Evolutionary conservation across 2,329 filamentous ascomycete genomes (phyloP).

Genomic region (Metarhizium robertsii): DNA sequence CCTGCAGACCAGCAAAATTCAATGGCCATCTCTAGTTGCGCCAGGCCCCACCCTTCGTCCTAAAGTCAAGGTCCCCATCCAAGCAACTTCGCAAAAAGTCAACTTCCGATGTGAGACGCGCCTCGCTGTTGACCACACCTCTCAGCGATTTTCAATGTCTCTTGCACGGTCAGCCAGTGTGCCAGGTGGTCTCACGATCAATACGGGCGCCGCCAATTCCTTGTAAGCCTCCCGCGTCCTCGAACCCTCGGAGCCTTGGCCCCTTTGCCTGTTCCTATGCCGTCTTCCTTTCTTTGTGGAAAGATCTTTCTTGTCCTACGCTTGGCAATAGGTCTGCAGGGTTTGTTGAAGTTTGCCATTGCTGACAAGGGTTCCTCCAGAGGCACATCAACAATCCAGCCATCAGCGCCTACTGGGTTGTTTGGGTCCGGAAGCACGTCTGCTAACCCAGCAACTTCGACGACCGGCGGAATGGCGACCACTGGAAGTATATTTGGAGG

Average conservation of each 20-base stretch:
- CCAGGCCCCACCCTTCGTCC: background rate
- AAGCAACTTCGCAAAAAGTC: constrained; percentile 4
- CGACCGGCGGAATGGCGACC: constrained; percentile 24
- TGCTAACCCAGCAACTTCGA: constrained; percentile 17
- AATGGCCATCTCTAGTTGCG: background rate
- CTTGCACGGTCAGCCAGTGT: constrained; percentile 49
- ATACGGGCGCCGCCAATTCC: constrained; percentile 50
- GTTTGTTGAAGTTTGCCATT: background rate
- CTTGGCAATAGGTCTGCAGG: background rate
- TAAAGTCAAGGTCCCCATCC: background rate
- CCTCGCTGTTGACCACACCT: background rate
- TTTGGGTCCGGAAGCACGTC: constrained; percentile 23
- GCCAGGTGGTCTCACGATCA: constrained; percentile 53
- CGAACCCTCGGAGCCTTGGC: background rate
- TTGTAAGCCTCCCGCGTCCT: constrained; percentile 18
- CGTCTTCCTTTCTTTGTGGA: background rate
- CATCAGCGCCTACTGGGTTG: constrained; percentile 25
- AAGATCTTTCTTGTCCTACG: background rate
- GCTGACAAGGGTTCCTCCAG: constrained; percentile 8
- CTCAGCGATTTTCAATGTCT: constrained; percentile 28
- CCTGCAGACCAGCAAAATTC: background rate
- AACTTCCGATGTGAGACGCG: constrained; percentile 2
- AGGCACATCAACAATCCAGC: constrained; percentile 18
- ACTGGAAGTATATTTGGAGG: constrained; percentile 28
- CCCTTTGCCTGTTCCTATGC: background rate